Evolutionary conservation across 768 basidiomycete species (phyloP), one percentile per base, ranked within the genome.

Genomic region (Calocybe gangraenosa): DNA sequence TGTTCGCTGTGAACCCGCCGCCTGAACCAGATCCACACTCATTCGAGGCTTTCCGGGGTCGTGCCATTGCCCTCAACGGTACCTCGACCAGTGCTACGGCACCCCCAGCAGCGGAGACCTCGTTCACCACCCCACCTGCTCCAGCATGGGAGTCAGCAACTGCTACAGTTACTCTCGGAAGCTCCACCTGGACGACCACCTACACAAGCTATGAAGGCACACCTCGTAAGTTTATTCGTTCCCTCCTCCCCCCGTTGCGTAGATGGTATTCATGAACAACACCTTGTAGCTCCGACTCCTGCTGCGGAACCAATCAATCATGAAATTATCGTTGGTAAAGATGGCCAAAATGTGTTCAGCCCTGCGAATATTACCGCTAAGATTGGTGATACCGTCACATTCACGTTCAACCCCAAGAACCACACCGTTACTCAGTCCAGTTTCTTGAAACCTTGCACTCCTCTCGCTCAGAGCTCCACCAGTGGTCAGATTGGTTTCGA

Each of bases 1-100:
- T 84, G 19, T 81, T 81, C 58, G 80, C 80, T 2, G 68, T 83
- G 59, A 84, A 84, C 60, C 71, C 82, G 1, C 75, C 74, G 2
- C 61, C 58, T 0, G 63, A 64, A 14, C 55, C 57, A 7, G 51
- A 56, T 9, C 57, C 65, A 50, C n/a, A n/a, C n/a, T 71, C 76
- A 6, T 80, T 81, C 60, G 51, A 60, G 6, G 70, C 69, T 7
- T 81, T 80, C 67, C 61, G 77, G 50, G 66, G 67, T 9, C 62
- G 65, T 8, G 79, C 78, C 0, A 71, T 68, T 48, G 69, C 61
- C 15, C 58, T 54, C 22, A 65, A 63, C 39, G 65, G 65, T 18
- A 64, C 64, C 2, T 47, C 32, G 13, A n/a, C n/a, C n/a, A n/a
- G n/a, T n/a, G 7, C 30, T 2, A 30, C 51, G 23, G 39, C 53